phyloP scores from a whole-genome alignment of 1,284 basidiomycete genomes.

The Leccinum pallidistipes region DNA sequence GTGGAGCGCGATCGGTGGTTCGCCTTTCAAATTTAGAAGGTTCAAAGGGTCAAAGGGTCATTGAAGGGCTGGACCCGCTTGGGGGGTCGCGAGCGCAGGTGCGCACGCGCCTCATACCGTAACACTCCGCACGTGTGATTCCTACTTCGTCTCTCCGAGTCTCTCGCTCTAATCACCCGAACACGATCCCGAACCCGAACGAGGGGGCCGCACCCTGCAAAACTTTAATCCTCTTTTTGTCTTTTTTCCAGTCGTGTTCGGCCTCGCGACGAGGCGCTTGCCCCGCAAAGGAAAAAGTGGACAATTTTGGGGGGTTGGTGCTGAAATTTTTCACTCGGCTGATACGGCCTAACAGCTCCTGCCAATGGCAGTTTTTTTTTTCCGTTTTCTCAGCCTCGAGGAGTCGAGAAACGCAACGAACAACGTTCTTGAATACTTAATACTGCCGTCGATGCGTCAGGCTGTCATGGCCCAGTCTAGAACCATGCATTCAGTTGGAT shows the following conservation, averaged over 20 bases:
- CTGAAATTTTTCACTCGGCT: slow-evolving; percentile 11
- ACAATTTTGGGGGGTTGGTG: background rate
- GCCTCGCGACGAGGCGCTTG: slow-evolving; percentile 4
- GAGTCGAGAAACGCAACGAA: background rate
- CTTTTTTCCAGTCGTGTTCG: slow-evolving; percentile 3
- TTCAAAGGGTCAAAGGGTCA: slow-evolving; percentile 11
- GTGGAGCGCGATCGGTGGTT: background rate
- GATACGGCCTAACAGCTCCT: slow-evolving; percentile 1
- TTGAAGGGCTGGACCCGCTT: background rate
- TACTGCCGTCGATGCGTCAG: background rate
- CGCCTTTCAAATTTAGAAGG: slow-evolving; percentile 21
- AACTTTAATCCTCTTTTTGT: background rate
- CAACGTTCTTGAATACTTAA: background rate
- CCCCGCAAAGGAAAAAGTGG: slow-evolving; percentile 19
- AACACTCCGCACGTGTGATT: background rate
- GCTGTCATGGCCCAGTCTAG: background rate
- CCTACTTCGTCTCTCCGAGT: background rate
- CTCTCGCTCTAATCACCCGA: slow-evolving; percentile 2
- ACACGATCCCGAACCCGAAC: slow-evolving; percentile 1
- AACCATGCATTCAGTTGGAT: background rate
- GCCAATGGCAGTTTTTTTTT: background rate
- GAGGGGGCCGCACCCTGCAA: background rate
- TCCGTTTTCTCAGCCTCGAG: slow-evolving; percentile 6
- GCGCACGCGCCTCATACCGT: background rate
- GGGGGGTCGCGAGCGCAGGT: background rate